These are phyloP conservation scores for Chaetomium cochliodes DNA, from an alignment of 495 filamentous ascomycete species.

Conservation along the genomic window DNA sequence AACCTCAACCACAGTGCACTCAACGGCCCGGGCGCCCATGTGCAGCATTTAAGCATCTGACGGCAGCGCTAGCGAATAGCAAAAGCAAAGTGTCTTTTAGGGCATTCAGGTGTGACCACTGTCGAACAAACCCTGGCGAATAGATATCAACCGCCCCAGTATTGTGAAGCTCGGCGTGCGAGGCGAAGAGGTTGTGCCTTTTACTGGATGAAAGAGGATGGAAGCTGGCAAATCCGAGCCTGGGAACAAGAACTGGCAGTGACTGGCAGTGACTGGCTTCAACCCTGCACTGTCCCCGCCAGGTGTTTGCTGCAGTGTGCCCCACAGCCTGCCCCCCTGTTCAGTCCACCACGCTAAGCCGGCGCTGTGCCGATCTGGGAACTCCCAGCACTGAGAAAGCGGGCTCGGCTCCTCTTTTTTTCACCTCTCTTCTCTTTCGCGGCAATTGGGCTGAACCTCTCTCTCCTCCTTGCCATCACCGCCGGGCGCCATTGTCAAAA, in stretches of 20 bases:
- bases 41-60: conserved; percentile 4
- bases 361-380: conserved; percentile 15
- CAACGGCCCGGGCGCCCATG: neutral
- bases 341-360: conserved; percentile 6
- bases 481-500: conserved; percentile 1
- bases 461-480: neutral
- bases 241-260: neutral
- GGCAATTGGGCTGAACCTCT: conserved; percentile 12
- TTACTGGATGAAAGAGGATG: conserved; percentile 12
- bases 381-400: conserved; percentile 9
- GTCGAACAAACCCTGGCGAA: conserved; percentile 11
- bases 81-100: neutral
- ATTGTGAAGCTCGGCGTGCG: neutral
- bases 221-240: no score
- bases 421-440: conserved; percentile 7
- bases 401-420: conserved; percentile 20
- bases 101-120: neutral
- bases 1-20: neutral
- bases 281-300: conserved; percentile 7
- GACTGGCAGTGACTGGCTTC: no score
- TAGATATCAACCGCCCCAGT: conserved; percentile 10
- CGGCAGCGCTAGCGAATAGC: conserved; percentile 2
- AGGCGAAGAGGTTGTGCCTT: neutral
- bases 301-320: conserved; percentile 1
- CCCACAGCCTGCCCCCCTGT: neutral